Conservation (phyloP, 768 basidiomycete genomes). For the Paxillus involutus region DNA sequence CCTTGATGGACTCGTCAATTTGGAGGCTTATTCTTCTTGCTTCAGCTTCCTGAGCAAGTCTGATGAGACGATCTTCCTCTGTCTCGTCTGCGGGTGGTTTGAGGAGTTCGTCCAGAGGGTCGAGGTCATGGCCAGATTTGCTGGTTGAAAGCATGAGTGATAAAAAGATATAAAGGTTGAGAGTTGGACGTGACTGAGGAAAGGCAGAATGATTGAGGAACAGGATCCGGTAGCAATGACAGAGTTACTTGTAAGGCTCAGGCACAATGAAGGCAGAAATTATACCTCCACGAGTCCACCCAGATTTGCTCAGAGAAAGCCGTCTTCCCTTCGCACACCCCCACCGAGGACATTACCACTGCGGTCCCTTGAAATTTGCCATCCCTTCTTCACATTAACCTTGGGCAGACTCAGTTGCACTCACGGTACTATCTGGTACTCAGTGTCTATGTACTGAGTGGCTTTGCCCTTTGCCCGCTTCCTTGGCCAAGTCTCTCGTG, state of each 20-base stretch:
- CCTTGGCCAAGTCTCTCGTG: no score
- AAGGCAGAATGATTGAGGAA: neutral
- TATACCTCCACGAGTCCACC: neutral
- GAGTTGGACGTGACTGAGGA: neutral
- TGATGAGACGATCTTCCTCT: slow-evolving; percentile 50
- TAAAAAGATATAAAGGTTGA: neutral
- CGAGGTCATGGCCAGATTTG: slow-evolving; percentile 29
- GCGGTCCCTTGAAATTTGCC: no score
- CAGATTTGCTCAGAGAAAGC: no score
- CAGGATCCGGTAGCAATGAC: slow-evolving; percentile 5
- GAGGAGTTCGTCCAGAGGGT: slow-evolving; percentile 67
- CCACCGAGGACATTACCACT: no score
- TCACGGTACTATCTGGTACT: no score
- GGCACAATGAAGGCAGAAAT: slow-evolving; percentile 9
- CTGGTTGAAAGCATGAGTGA: slow-evolving; percentile 18
- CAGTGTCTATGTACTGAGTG: no score
- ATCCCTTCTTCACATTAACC: no score
- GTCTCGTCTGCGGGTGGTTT: slow-evolving; percentile 69
- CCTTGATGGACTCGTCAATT: slow-evolving; percentile 75
- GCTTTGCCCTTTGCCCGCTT: no score
- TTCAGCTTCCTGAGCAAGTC: slow-evolving; percentile 63
- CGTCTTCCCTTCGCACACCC: no score
- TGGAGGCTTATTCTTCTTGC: slow-evolving; percentile 62
- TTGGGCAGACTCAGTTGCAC: no score
- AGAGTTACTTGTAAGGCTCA: slow-evolving; percentile 1